Percentiles rank a stretch among this genome's conserved stretches.
Conservation (phyloP, 768 basidiomycete genomes). For the Phanerochaete carnosa region DNA sequence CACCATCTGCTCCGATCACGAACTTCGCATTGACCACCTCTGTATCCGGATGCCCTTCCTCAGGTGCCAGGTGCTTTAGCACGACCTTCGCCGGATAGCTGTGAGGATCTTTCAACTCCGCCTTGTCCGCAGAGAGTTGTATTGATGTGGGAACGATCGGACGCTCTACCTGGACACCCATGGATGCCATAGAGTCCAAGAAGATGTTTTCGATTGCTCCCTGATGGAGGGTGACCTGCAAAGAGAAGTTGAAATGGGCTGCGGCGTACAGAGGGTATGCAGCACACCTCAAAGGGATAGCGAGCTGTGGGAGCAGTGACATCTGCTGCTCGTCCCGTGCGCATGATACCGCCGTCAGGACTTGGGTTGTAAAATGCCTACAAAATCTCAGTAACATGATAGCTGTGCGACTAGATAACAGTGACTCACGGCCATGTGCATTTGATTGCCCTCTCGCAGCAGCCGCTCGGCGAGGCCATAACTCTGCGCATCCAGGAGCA, state of each 20-base stretch:
- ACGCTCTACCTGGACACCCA: constrained; percentile 48
- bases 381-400: background rate
- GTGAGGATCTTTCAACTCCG: constrained; percentile 38
- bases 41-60: constrained; percentile 30
- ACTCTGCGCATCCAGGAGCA: constrained; percentile 41
- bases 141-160: constrained; percentile 49
- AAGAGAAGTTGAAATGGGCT: background rate
- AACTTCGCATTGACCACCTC: constrained; percentile 68
- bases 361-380: constrained; percentile 77
- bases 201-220: constrained; percentile 61
- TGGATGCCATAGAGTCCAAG: constrained; percentile 46
- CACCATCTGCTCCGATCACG: constrained; percentile 73
- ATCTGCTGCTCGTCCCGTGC: constrained; percentile 60
- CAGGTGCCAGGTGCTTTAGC: constrained; percentile 37
- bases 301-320: constrained; percentile 60
- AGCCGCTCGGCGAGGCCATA: constrained; percentile 72
- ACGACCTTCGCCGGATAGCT: constrained; percentile 38
- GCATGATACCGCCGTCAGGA: constrained; percentile 59
- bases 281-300: constrained; percentile 64
- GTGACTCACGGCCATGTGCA: constrained; percentile 61
- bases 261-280: background rate
- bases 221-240: constrained; percentile 57
- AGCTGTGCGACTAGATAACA: background rate
- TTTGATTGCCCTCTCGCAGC: constrained; percentile 59
- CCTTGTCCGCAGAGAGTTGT: constrained; percentile 39